These are phyloP conservation scores for Magnolia kwangsiensis DNA, from an alignment of 164 flowering plant genomes.

Conservation along the genomic window DNA sequence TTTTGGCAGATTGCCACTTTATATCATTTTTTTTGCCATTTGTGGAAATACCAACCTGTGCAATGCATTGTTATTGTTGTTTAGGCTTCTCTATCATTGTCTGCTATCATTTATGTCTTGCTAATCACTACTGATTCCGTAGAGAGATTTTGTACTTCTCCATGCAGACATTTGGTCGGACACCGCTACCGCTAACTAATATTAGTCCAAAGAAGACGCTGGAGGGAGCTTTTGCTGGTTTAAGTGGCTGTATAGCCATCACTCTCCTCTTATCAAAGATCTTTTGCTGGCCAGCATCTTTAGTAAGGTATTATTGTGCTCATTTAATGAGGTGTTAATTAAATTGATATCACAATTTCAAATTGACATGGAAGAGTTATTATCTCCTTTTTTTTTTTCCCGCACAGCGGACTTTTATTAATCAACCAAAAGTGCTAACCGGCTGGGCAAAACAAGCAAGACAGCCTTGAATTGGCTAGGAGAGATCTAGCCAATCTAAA, in stretches of 20 bases:
- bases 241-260: constrained; percentile 79
- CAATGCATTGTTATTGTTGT: constrained; percentile 2
- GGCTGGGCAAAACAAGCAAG: no score
- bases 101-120: neutral
- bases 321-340: neutral
- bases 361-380: no score
- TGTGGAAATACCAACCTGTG: neutral
- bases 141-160: constrained; percentile 1
- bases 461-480: no score
- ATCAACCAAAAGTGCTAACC: no score
- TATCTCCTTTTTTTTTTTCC: no score
- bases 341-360: no score
- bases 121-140: neutral
- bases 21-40: neutral
- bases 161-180: constrained; percentile 88
- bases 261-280: constrained; percentile 58
- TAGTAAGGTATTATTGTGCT: constrained; percentile 49
- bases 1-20: neutral
- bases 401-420: no score
- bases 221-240: constrained; percentile 87
- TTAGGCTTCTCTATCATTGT: neutral
- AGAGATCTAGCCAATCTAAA: no score
- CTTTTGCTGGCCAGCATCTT: constrained; percentile 76
- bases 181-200: constrained; percentile 83
- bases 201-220: constrained; percentile 98